A percentile compares a stretch with the other conserved stretches of the same genome.
phyloP scores from a whole-genome alignment of 129 eudicot species.

The Artemisia tridentata region DNA sequence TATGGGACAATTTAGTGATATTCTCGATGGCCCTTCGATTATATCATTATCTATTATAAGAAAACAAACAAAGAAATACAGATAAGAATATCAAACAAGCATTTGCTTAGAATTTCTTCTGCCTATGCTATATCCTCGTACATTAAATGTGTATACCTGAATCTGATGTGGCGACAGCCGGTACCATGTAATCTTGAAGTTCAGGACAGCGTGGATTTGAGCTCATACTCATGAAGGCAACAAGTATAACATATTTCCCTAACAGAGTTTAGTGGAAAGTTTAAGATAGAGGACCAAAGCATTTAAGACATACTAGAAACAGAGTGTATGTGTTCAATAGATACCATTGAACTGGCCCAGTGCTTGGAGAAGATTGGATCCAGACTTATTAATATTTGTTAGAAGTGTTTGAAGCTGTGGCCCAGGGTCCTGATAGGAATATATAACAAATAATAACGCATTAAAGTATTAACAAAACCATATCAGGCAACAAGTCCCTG shows the following conservation, averaged over 20 bases:
- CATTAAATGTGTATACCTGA: conserved; percentile 40
- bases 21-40: conserved; percentile 70
- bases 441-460: neutral
- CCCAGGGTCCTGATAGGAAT: conserved; percentile 59
- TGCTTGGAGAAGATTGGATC: conserved; percentile 85
- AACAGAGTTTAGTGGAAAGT: conserved; percentile 12
- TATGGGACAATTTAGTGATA: conserved; percentile 71
- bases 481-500: neutral
- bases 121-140: neutral
- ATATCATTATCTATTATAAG: conserved; percentile 58
- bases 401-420: conserved; percentile 72
- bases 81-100: conserved; percentile 12
- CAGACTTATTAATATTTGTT: conserved; percentile 50
- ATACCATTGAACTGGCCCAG: conserved; percentile 84
- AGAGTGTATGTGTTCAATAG: conserved; percentile 1
- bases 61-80: conserved; percentile 8
- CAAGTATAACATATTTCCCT: conserved; percentile 62
- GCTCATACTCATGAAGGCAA: conserved; percentile 60
- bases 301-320: conserved; percentile 17
- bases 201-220: conserved; percentile 33
- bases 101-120: neutral
- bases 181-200: conserved; percentile 56
- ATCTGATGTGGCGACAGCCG: conserved; percentile 45
- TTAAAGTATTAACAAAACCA: conserved; percentile 11
- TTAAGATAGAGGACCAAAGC: conserved; percentile 13